phyloP scores from a whole-genome alignment of 306 rosid genomes.

The Vigna angularis region DNA sequence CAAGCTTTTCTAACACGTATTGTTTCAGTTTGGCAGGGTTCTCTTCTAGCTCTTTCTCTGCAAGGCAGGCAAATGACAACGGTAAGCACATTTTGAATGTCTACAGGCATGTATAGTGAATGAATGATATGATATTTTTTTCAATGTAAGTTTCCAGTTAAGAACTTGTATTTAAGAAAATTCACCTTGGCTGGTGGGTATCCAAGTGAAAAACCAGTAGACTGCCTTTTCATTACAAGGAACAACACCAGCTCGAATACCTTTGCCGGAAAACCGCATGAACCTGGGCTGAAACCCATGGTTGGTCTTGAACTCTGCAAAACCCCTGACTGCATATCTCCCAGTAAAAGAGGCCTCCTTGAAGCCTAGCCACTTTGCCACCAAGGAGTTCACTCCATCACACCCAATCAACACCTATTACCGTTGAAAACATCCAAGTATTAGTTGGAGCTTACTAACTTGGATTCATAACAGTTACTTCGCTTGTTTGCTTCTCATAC shows the following conservation, averaged over 20 bases:
- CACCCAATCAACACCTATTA: conserved; percentile 73
- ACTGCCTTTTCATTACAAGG: conserved; percentile 57
- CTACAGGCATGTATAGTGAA: too few relatives aligned
- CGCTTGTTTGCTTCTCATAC: background rate
- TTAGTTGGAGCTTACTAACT: conserved; percentile 2
- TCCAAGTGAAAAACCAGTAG: conserved; percentile 74
- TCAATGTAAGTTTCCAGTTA: too few relatives aligned
- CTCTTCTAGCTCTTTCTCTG: conserved; percentile 41
- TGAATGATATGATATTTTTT: too few relatives aligned
- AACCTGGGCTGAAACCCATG: conserved; percentile 52
- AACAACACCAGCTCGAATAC: conserved; percentile 57
- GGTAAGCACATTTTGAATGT: too few relatives aligned
- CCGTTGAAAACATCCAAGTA: conserved; percentile 4
- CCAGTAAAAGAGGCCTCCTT: conserved; percentile 53
- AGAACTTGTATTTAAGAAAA: background rate
- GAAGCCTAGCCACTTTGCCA: conserved; percentile 76
- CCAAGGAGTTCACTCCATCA: conserved; percentile 88
- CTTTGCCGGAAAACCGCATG: conserved; percentile 62
- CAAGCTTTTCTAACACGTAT: conserved; percentile 59
- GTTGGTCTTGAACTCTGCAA: conserved; percentile 15
- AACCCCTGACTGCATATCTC: conserved; percentile 70
- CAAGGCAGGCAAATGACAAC: too few relatives aligned
- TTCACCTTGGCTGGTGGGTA: conserved; percentile 65
- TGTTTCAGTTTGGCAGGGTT: conserved; percentile 56
- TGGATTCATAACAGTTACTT: background rate